Evolutionary conservation across 2,329 filamentous ascomycete species (phyloP).

Genomic region (Beauveria bassiana): DNA sequence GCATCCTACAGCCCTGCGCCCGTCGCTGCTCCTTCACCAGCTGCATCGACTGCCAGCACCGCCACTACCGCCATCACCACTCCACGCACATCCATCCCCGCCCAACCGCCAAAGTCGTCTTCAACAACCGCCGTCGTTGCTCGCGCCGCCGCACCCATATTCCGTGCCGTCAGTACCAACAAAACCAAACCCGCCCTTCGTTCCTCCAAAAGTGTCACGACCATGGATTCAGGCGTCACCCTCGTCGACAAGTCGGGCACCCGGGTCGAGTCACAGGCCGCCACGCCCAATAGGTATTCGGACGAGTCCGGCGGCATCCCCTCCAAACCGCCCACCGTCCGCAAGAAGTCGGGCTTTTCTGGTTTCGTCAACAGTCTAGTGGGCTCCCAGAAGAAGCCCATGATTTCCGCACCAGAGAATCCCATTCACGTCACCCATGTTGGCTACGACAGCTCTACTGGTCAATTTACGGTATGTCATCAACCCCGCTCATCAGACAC

Average conservation of each 20-base stretch:
- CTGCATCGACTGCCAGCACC: constrained; percentile 24
- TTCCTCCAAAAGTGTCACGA: constrained; percentile 50
- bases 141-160: constrained; percentile 45
- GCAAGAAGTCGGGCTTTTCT: constrained; percentile 85
- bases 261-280: constrained; percentile 21
- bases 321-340: constrained; percentile 50
- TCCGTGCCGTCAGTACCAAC: constrained; percentile 32
- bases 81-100: constrained; percentile 19
- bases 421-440: constrained; percentile 97
- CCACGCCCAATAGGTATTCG: constrained; percentile 63
- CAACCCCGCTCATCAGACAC: constrained; percentile 11
- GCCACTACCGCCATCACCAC: constrained; percentile 14
- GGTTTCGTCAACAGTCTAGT: constrained; percentile 79
- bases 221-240: constrained; percentile 25
- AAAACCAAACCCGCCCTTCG: constrained; percentile 46
- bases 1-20: constrained; percentile 25
- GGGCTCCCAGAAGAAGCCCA: constrained; percentile 78
- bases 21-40: background rate
- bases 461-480: constrained; percentile 80
- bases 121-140: constrained; percentile 19
- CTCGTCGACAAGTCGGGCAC: constrained; percentile 26
- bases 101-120: constrained; percentile 23
- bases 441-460: constrained; percentile 91
- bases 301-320: constrained; percentile 60
- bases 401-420: constrained; percentile 97